A percentile compares a stretch with the other conserved stretches of the same genome.
These are phyloP conservation scores for Lignosus rhinocerotis DNA, from an alignment of 1,284 basidiomycete genomes.

Conservation along the genomic window DNA sequence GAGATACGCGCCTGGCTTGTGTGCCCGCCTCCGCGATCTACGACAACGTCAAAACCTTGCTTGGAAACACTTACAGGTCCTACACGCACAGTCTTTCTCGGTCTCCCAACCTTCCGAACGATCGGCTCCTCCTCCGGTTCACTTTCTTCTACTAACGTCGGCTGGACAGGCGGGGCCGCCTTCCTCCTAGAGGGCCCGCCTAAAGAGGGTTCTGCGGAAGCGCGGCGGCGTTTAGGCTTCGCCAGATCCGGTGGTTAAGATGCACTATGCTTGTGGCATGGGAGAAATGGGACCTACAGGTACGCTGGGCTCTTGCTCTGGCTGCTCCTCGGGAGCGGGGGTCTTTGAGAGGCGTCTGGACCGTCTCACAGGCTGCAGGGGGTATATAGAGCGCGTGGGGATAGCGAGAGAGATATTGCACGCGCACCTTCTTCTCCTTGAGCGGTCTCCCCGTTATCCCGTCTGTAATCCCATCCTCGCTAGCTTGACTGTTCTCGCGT, in stretches of 20 bases:
- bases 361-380: conserved; percentile 30
- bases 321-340: conserved; percentile 24
- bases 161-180: conserved; percentile 38
- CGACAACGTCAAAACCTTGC: neutral
- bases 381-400: neutral
- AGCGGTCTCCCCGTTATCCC: conserved; percentile 72
- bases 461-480: conserved; percentile 78
- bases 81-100: conserved; percentile 56
- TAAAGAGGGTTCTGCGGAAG: conserved; percentile 69
- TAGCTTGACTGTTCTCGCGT: conserved; percentile 68
- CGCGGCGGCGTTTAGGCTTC: conserved; percentile 60
- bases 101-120: conserved; percentile 59
- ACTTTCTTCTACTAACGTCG: conserved; percentile 68
- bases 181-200: conserved; percentile 49
- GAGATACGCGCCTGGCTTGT: conserved; percentile 55
- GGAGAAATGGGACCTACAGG: conserved; percentile 39
- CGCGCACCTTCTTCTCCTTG: conserved; percentile 47
- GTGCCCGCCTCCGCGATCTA: conserved; percentile 49
- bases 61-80: neutral
- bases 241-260: neutral
- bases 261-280: neutral
- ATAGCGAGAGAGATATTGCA: neutral
- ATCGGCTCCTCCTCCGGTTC: conserved; percentile 71
- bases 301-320: conserved; percentile 13
- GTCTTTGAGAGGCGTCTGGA: conserved; percentile 40